These are phyloP conservation scores for Wickerhamiella slavikovae DNA, from an alignment of 805 yeast species.

Conservation along the genomic window DNA sequence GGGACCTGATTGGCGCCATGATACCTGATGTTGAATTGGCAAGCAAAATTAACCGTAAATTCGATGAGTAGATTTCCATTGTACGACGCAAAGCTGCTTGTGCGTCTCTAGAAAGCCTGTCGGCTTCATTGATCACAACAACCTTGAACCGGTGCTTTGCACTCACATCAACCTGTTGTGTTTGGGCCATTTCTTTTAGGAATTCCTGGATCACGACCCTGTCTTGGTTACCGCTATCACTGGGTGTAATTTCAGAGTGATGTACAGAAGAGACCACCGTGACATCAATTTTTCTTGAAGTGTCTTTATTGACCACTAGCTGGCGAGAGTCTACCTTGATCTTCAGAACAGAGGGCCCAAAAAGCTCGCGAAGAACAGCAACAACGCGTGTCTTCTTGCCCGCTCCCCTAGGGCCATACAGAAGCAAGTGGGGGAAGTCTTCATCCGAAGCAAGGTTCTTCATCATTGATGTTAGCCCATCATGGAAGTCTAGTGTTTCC, in stretches of 20 bases:
- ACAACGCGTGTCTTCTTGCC: constrained; percentile 91
- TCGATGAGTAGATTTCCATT: constrained; percentile 42
- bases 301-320: constrained; percentile 37
- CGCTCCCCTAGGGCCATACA: constrained; percentile 93
- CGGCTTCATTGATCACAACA: constrained; percentile 86
- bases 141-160: constrained; percentile 38
- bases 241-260: constrained; percentile 89
- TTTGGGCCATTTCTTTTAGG: constrained; percentile 83
- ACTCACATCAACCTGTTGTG: constrained; percentile 77
- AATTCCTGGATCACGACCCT: constrained; percentile 87
- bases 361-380: constrained; percentile 57
- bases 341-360: constrained; percentile 64
- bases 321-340: constrained; percentile 79
- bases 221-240: constrained; percentile 92
- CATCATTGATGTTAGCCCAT: constrained; percentile 39
- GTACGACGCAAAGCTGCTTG: constrained; percentile 84
- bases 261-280: constrained; percentile 81
- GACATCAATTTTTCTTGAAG: constrained; percentile 66
- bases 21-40: constrained; percentile 83
- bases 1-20: constrained; percentile 82
- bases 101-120: constrained; percentile 85
- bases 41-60: constrained; percentile 62
- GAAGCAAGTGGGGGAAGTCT: constrained; percentile 79
- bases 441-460: constrained; percentile 44
- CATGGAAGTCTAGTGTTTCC: constrained; percentile 44